phyloP scores from a whole-genome alignment of 2,329 filamentous ascomycete species.

The Zasmidium angulare region DNA sequence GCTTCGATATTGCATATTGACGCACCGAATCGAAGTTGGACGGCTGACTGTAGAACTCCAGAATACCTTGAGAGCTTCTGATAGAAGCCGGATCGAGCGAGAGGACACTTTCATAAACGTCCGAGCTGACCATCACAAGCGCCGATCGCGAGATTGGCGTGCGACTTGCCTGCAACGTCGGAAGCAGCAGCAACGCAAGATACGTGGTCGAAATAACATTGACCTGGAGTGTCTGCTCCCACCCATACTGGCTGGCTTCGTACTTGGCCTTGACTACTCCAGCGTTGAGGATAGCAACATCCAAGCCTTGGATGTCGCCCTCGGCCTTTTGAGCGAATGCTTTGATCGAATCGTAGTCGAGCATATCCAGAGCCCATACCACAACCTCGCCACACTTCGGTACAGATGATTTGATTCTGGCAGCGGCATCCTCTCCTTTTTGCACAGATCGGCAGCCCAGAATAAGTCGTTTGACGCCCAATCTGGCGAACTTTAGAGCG shows the following conservation, averaged over 20 bases:
- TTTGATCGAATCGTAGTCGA: constrained; percentile 20
- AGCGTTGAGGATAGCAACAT: constrained; percentile 43
- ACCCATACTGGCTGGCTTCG: constrained; percentile 34
- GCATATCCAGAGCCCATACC: constrained; percentile 31
- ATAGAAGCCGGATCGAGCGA: too few species aligned
- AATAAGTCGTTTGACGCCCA: constrained; percentile 41
- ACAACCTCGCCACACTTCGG: constrained; percentile 34
- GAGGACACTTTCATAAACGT: background rate
- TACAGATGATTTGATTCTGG: constrained; percentile 30
- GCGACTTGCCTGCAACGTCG: constrained; percentile 30
- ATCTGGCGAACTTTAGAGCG: constrained; percentile 36
- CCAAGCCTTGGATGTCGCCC: constrained; percentile 29
- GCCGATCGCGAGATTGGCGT: constrained; percentile 14
- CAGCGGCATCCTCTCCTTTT: constrained; percentile 39
- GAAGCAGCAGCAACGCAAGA: constrained; percentile 52
- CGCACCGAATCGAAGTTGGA: background rate
- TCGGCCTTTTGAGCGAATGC: constrained; percentile 28
- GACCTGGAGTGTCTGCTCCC: constrained; percentile 54
- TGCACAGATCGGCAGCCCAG: constrained; percentile 36
- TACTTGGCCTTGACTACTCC: constrained; percentile 32
- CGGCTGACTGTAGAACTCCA: background rate
- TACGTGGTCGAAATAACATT: constrained; percentile 59
- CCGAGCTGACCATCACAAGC: constrained; percentile 17
- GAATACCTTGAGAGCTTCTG: background rate
- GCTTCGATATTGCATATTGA: constrained; percentile 18